phyloP scores from a whole-genome alignment of 495 filamentous ascomycete genomes.

The Astrothelium subdiscretum region DNA sequence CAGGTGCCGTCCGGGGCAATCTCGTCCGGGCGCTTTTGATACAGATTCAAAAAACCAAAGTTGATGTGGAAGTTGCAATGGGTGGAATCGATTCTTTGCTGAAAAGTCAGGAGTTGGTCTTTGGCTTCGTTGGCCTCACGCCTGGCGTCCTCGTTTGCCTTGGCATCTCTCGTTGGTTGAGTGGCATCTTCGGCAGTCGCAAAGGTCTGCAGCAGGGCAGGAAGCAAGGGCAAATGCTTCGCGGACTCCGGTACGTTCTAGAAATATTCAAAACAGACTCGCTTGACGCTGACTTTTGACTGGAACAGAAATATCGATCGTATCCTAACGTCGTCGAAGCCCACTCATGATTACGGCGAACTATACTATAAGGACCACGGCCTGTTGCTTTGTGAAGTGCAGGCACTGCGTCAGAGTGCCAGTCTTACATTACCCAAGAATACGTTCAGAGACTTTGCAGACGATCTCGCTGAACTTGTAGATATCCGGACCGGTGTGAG shows the following conservation, averaged over 20 bases:
- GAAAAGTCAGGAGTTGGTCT: slow-evolving; percentile 93
- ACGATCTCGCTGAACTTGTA: slow-evolving; percentile 72
- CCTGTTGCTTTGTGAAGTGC: slow-evolving; percentile 76
- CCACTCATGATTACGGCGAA: slow-evolving; percentile 44
- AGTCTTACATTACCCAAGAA: slow-evolving; percentile 51
- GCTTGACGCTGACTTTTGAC: not conserved
- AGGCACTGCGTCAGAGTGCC: slow-evolving; percentile 59
- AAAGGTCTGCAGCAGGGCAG: slow-evolving; percentile 49
- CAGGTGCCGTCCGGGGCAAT: slow-evolving; percentile 70
- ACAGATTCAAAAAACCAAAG: slow-evolving; percentile 97
- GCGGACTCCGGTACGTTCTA: slow-evolving; percentile 53
- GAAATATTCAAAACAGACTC: not conserved
- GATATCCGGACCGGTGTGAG: slow-evolving; percentile 62
- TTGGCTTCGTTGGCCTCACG: slow-evolving; percentile 86
- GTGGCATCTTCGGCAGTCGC: slow-evolving; percentile 51
- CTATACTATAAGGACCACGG: slow-evolving; percentile 85
- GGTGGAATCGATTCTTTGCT: slow-evolving; percentile 85
- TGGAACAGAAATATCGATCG: slow-evolving; percentile 60
- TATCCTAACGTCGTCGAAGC: slow-evolving; percentile 56
- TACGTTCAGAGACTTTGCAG: slow-evolving; percentile 67
- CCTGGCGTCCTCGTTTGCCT: slow-evolving; percentile 79
- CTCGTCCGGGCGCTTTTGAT: slow-evolving; percentile 85
- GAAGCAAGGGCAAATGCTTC: slow-evolving; percentile 51
- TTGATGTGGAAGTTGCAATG: slow-evolving; percentile 92
- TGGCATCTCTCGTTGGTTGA: slow-evolving; percentile 59